phyloP scores from a whole-genome alignment of 805 yeast genomes.

The Saccharomycopsis schoenii region DNA sequence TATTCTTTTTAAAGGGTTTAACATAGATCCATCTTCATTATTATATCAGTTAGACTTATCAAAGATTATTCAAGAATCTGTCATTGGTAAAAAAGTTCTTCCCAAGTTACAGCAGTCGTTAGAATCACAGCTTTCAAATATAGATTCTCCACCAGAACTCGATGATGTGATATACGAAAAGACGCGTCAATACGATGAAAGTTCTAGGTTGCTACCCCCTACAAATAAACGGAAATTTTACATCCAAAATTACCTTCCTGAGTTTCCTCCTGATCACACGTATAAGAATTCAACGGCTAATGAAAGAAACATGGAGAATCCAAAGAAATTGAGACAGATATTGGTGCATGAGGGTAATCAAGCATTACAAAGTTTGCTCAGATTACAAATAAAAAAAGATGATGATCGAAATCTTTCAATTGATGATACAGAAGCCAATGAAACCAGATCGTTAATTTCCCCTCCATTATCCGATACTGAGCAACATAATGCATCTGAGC shows the following conservation, averaged over 20 bases:
- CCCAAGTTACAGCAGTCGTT: background rate
- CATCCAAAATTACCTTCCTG: slow-evolving; percentile 74
- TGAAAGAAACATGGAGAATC: slow-evolving; percentile 53
- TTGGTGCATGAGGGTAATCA: slow-evolving; percentile 72
- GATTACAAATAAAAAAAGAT: slow-evolving; percentile 23
- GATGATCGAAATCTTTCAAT: slow-evolving; percentile 7
- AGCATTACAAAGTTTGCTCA: slow-evolving; percentile 55
- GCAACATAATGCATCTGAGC: background rate
- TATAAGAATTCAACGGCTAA: slow-evolving; percentile 69
- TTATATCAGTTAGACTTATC: slow-evolving; percentile 10
- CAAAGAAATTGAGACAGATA: slow-evolving; percentile 57
- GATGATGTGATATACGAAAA: slow-evolving; percentile 12
- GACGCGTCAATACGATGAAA: slow-evolving; percentile 10
- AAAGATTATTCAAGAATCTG: slow-evolving; percentile 1
- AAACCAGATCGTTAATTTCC: slow-evolving; percentile 7
- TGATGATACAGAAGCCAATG: slow-evolving; percentile 6
- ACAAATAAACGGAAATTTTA: slow-evolving; percentile 31
- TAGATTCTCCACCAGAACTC: background rate
- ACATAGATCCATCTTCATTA: slow-evolving; percentile 8
- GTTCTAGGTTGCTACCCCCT: slow-evolving; percentile 41
- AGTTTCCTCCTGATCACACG: slow-evolving; percentile 90
- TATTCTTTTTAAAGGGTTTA: slow-evolving; percentile 8
- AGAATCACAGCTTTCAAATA: background rate
- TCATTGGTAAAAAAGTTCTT: background rate
- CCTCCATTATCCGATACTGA: slow-evolving; percentile 12